phyloP scores from a whole-genome alignment of 352 stramenopile species.

The Stramenopiles sp. region DNA sequence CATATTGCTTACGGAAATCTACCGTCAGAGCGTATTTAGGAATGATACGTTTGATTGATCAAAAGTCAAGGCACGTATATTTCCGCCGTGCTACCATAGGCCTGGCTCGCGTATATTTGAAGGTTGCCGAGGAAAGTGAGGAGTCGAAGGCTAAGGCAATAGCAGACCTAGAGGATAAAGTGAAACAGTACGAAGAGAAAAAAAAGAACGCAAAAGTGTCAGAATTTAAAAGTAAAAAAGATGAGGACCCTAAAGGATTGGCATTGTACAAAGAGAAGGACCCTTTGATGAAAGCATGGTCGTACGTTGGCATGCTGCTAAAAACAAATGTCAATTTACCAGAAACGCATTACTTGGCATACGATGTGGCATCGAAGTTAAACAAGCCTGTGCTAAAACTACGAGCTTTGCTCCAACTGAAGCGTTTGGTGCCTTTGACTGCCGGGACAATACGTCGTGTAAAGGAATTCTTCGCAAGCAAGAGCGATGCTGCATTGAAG shows the following conservation, averaged over 20 bases:
- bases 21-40: slow-evolving; percentile 84
- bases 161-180: slow-evolving; percentile 43
- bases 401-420: neutral
- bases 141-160: slow-evolving; percentile 45
- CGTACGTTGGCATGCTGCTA: slow-evolving; percentile 31
- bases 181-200: slow-evolving; percentile 43
- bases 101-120: slow-evolving; percentile 65
- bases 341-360: neutral
- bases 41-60: slow-evolving; percentile 76
- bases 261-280: slow-evolving; percentile 39
- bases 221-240: slow-evolving; percentile 28
- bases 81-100: slow-evolving; percentile 63
- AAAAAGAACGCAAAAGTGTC: slow-evolving; percentile 22
- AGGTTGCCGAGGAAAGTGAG: slow-evolving; percentile 49
- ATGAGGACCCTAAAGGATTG: slow-evolving; percentile 45
- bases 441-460: neutral
- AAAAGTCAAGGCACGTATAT: slow-evolving; percentile 61
- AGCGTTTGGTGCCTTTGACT: neutral
- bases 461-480: no score
- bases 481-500: no score
- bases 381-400: neutral
- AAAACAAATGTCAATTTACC: neutral
- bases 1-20: slow-evolving; percentile 93
- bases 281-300: slow-evolving; percentile 46
- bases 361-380: neutral